phyloP scores from a whole-genome alignment of 1,284 basidiomycete species.

The Malassezia dermatis region DNA sequence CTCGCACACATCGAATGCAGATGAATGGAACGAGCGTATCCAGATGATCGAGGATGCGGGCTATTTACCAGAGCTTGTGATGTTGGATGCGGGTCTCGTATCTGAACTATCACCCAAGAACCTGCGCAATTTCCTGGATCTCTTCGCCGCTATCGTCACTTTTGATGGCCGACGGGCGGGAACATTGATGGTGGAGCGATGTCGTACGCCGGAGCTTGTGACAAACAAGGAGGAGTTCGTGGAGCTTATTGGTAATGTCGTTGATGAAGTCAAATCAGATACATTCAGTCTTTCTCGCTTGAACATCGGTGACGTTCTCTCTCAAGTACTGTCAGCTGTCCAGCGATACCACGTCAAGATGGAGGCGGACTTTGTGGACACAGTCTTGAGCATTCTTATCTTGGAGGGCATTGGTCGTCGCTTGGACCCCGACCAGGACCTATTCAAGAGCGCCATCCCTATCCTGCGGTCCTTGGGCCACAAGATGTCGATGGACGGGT shows the following conservation, averaged over 20 bases:
- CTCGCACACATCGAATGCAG: slow-evolving; percentile 53
- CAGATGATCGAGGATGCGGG: slow-evolving; percentile 59
- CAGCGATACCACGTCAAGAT: slow-evolving; percentile 91
- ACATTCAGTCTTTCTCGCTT: slow-evolving; percentile 92
- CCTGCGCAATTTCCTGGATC: slow-evolving; percentile 84
- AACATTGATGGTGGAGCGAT: slow-evolving; percentile 89
- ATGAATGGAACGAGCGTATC: slow-evolving; percentile 65
- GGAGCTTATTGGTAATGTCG: slow-evolving; percentile 89
- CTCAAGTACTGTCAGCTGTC: slow-evolving; percentile 76
- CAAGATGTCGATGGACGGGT: slow-evolving; percentile 18
- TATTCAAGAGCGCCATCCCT: slow-evolving; percentile 42
- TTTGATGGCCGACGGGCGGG: slow-evolving; percentile 94
- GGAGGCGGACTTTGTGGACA: slow-evolving; percentile 97
- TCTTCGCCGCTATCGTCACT: slow-evolving; percentile 86
- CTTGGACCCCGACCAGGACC: slow-evolving; percentile 78
- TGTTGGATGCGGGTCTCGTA: slow-evolving; percentile 90
- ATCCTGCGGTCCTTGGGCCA: slow-evolving; percentile 37
- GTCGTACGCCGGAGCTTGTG: slow-evolving; percentile 79
- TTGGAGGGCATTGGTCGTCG: slow-evolving; percentile 92
- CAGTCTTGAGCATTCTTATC: slow-evolving; percentile 82
- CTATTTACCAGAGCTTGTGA: slow-evolving; percentile 84
- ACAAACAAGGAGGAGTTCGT: slow-evolving; percentile 89
- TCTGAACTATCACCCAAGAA: slow-evolving; percentile 72
- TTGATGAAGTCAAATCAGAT: slow-evolving; percentile 83
- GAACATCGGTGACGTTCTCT: slow-evolving; percentile 85